Evolutionary conservation across 1,284 basidiomycete genomes (phyloP), one percentile per base, ranked within the genome.

Genomic region (Stygiomarasmius scandens): DNA sequence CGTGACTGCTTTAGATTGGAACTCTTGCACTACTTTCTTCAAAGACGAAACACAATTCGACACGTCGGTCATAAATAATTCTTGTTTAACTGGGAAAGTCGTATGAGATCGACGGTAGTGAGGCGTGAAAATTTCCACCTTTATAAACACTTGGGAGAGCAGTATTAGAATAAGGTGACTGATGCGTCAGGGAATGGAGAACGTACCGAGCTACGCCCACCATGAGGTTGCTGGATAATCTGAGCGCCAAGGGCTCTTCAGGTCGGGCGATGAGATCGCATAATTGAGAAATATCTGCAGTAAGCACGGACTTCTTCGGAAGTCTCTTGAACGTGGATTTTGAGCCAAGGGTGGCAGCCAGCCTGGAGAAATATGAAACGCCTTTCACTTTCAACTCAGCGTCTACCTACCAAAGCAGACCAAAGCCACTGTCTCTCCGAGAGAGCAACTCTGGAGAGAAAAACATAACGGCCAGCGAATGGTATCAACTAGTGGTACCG

Each of bases 301-400:
- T 85, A 61, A 91, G 76, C 23, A 95, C 88, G 53, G 89, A 90
- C 61, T 88, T 86, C 68, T 85, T 87, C 9, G 91, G 87, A 6
- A 95, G 76, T 66, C 89, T 93, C 66, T 84, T 90, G 74, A 92
- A 90, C n/a, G 85, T 83, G 14, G 90, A 91, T 71, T 89, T 89
- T 4, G 92, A 87, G 27, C 93, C 93, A 19, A 95, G 78, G 1
- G 93, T 95, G 2, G 93, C 93, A 32, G 92, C 92, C 48, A 95
- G 85, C 93, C 93, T 95, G 29, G 2, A 32, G 45, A 2, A 49
- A 14, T n/a, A 32, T 22, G 11, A 20, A 34, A 24, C 12, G 52
- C 54, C 32, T 52, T 22, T 49, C 51, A 23, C 32, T 16, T 22
- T 29, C 32, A 32, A 2, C 27, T n/a, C 16, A 25, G 34, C 1